These are phyloP conservation scores for Aschersonia sp. DNA, from an alignment of 2,329 filamentous ascomycete genomes.

Conservation along the genomic window DNA sequence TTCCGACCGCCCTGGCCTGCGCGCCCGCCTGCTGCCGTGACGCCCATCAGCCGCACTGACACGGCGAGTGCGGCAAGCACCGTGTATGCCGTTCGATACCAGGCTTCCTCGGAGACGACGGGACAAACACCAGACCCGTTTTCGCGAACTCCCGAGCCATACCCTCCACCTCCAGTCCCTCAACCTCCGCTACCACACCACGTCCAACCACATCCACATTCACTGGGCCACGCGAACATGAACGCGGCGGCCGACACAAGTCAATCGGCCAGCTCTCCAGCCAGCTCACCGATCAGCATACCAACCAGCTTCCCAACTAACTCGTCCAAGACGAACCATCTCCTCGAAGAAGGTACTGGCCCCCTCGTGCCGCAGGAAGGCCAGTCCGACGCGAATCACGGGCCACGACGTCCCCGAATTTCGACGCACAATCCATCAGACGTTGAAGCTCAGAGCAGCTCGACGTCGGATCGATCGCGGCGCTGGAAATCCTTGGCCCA, in stretches of 20 bases:
- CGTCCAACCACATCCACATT: not conserved
- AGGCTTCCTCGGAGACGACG: constrained; percentile 37
- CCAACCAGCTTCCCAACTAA: too few species aligned
- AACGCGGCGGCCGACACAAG: not conserved
- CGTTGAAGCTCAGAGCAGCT: constrained; percentile 12
- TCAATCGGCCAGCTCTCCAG: not conserved
- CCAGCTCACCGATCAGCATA: not conserved
- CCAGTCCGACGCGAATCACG: not conserved
- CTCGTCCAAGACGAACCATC: not conserved
- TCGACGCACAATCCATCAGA: constrained; percentile 9
- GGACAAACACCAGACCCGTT: constrained; percentile 28
- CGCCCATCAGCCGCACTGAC: constrained; percentile 45
- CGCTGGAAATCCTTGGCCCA: constrained; percentile 10
- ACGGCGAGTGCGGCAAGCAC: constrained; percentile 50
- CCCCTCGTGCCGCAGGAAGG: too few species aligned
- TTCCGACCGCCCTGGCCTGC: constrained; percentile 40
- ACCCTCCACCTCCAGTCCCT: constrained; percentile 7
- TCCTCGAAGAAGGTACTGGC: too few species aligned
- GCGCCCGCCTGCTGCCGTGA: constrained; percentile 38
- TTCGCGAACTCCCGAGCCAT: constrained; percentile 23
- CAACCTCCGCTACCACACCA: not conserved
- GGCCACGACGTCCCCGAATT: constrained; percentile 10
- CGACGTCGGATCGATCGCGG: constrained; percentile 9
- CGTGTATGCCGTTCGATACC: constrained; percentile 47
- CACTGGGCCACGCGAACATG: constrained; percentile 4